Conservation (phyloP, 176 grass and related monocot species). For the Phyllostachys edulis region DNA sequence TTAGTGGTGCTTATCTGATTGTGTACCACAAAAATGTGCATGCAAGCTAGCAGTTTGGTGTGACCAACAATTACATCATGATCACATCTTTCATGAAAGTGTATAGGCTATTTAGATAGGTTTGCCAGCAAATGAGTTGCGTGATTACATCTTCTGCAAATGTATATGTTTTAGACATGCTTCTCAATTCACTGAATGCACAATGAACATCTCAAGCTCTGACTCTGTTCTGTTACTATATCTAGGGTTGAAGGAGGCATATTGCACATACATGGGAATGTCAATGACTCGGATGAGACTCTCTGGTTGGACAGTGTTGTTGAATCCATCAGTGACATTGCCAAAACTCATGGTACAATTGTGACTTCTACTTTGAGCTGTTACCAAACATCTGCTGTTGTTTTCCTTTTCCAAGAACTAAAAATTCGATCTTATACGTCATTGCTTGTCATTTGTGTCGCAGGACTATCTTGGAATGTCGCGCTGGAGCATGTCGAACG, state of each 20-base stretch:
- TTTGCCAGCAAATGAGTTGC: constrained; percentile 1
- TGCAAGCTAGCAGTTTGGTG: constrained; percentile 3
- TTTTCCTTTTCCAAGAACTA: background rate
- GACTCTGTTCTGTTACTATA: constrained; percentile 10
- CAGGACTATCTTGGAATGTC: constrained; percentile 69
- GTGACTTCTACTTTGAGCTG: background rate
- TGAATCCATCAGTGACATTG: constrained; percentile 61
- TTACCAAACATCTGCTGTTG: background rate
- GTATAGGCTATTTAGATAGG: background rate
- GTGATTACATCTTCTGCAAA: background rate
- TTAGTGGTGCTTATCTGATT: background rate
- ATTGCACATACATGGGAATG: constrained; percentile 85
- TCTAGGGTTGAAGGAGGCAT: constrained; percentile 63
- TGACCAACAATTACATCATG: background rate
- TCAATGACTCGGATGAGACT: constrained; percentile 66
- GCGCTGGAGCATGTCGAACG: constrained; percentile 61
- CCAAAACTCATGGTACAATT: constrained; percentile 55
- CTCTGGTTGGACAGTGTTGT: constrained; percentile 65
- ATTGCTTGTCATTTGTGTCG: background rate
- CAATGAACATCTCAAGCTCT: background rate
- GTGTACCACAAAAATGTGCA: background rate
- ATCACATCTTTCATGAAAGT: background rate
- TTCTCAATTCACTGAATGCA: background rate
- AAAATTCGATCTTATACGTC: background rate
- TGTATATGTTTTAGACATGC: background rate